Base-by-base conservation (phyloP, 148 eudicot species). In the Fagopyrum tataricum region DNA sequence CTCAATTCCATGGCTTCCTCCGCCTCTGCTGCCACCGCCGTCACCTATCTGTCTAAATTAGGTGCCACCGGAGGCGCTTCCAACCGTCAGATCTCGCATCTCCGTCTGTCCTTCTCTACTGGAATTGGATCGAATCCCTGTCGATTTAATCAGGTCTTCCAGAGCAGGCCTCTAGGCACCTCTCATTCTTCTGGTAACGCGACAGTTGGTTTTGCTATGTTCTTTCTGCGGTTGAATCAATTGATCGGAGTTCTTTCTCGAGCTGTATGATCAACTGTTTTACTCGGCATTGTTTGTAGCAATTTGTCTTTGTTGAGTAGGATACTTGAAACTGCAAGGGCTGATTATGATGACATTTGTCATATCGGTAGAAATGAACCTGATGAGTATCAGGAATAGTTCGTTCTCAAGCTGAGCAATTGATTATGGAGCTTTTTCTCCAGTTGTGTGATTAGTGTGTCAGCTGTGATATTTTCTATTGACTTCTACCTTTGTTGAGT, bases 11-110 rank as follows among this genome's bases (percentile, higher is more conserved):
- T 51, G 42, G 47, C 74, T 4, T 72, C 59, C 42, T 21, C 42
- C 43, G 59, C 79, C 42, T 77, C 81, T 77, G 89, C 86, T 56
- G 72, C 87, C 61, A 66, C 84, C 49, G 70, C 77, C 79, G 84
- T 85, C 75, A 76, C 80, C 41, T 82, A 70, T 52, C 79, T 76
- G 41, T 67, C 77, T 73, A 81, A 77, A 67, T 72, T 84, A 55
- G 71, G 79, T 20, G 24, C 75, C 77, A 18, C 39, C 44, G 18
- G 24, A n/a, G 59, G 43, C 20, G 51, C 79, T 72, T 62, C 75
- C 84, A 66, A 74, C 71, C 80, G 79, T 67, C 76, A 51, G 67
- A 58, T 76, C 76, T 71, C 82, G 49, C 78, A 55, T 43, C 61
- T 80, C 71, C 81, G 77, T n/a, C 41, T 73, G 7, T 18, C 75